Evolutionary conservation across 495 filamentous ascomycete genomes (phyloP).

Genomic region (Penicillium samsonianum): DNA sequence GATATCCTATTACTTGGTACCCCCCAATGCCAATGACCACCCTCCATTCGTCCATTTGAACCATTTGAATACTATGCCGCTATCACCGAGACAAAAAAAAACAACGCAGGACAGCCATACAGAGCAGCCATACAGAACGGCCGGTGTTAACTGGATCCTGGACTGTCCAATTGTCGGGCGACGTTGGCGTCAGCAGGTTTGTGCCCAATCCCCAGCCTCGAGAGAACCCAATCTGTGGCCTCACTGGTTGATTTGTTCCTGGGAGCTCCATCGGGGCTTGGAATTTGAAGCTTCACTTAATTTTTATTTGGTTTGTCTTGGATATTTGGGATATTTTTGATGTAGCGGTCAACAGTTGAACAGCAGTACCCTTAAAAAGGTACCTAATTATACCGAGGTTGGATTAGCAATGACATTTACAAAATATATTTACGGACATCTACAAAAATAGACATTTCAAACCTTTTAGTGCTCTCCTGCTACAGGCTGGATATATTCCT

Average conservation of each 20-base stretch:
- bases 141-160: background rate
- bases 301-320: conserved; percentile 13
- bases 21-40: background rate
- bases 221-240: conserved; percentile 25
- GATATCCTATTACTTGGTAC: background rate
- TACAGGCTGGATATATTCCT: background rate
- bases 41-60: background rate
- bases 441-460: background rate
- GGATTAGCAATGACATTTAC: background rate
- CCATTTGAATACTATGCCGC: background rate
- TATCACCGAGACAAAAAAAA: background rate
- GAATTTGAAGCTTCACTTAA: conserved; percentile 22
- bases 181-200: conserved; percentile 16
- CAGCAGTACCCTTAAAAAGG: background rate
- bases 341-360: conserved; percentile 20
- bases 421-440: background rate
- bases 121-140: conserved; percentile 6
- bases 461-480: background rate
- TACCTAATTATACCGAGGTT: conserved; percentile 1
- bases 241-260: conserved; percentile 20
- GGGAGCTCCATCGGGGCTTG: conserved; percentile 2
- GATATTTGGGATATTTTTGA: background rate
- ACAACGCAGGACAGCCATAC: background rate
- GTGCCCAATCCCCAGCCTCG: conserved; percentile 33
- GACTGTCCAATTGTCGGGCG: conserved; percentile 4